Conservation (phyloP, 1,284 basidiomycete genomes). For the Marasmius sp. region DNA sequence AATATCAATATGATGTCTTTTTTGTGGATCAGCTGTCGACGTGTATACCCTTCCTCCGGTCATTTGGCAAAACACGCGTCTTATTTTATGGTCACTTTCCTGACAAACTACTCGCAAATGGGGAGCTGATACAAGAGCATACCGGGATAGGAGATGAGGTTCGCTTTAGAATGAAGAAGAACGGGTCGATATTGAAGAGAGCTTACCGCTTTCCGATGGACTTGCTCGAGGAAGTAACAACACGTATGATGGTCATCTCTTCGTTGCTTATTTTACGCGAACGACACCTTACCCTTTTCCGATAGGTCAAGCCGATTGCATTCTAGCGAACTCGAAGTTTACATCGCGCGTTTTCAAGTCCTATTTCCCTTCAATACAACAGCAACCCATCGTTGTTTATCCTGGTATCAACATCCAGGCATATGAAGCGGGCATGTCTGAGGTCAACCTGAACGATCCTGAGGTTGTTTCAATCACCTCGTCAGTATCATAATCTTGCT, state of each 20-base stretch:
- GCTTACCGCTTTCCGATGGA: slow-evolving; percentile 91
- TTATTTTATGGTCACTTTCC: slow-evolving; percentile 99
- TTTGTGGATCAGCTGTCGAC: slow-evolving; percentile 95
- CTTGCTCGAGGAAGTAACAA: slow-evolving; percentile 87
- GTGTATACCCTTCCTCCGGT: slow-evolving; percentile 81
- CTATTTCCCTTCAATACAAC: slow-evolving; percentile 72
- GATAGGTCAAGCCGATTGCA: slow-evolving; percentile 81
- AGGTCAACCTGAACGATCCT: slow-evolving; percentile 40
- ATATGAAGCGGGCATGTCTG: slow-evolving; percentile 45
- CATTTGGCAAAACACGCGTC: slow-evolving; percentile 69
- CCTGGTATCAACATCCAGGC: slow-evolving; percentile 86
- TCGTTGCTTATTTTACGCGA: neutral
- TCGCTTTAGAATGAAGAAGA: slow-evolving; percentile 27
- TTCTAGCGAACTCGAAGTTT: slow-evolving; percentile 92
- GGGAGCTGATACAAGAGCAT: slow-evolving; percentile 65
- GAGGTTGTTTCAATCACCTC: slow-evolving; percentile 64
- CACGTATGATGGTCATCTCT: slow-evolving; percentile 52
- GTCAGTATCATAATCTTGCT: slow-evolving; percentile 43
- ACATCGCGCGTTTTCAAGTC: slow-evolving; percentile 79
- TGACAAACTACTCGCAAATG: slow-evolving; percentile 86
- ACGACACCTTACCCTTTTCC: neutral
- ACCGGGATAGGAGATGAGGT: slow-evolving; percentile 5
- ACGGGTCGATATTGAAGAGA: slow-evolving; percentile 57
- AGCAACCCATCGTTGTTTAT: slow-evolving; percentile 78
- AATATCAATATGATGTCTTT: slow-evolving; percentile 76